Conservation (phyloP, 495 filamentous ascomycete species). For the Aspergillus hancockii region DNA sequence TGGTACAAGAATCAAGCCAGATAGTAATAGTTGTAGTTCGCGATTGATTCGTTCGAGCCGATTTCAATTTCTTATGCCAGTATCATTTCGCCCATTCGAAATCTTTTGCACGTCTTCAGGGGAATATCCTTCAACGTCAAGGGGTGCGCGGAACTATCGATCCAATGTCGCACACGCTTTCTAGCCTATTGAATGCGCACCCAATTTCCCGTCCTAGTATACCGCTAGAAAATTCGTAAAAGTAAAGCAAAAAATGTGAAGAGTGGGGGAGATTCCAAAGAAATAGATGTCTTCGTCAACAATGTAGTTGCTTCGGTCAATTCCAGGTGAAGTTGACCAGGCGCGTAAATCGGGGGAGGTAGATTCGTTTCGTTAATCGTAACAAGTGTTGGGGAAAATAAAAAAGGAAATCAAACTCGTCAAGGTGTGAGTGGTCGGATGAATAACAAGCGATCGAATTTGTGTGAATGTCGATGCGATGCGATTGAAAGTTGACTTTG, state of each 20-base stretch:
- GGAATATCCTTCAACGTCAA: constrained; percentile 12
- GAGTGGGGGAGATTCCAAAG: constrained; percentile 9
- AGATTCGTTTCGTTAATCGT: constrained; percentile 44
- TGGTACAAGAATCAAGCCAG: constrained; percentile 1
- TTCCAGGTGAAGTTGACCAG: constrained; percentile 16
- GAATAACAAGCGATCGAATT: constrained; percentile 25
- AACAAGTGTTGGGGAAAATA: constrained; percentile 28
- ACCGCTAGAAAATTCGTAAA: background rate
- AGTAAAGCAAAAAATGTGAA: background rate
- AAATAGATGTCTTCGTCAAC: constrained; percentile 21
- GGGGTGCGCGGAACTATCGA: constrained; percentile 8
- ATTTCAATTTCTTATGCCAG: constrained; percentile 27
- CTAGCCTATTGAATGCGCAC: constrained; percentile 10
- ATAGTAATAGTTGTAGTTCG: background rate
- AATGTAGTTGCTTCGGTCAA: constrained; percentile 15
- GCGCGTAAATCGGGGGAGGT: constrained; percentile 31
- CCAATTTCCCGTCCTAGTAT: constrained; percentile 12
- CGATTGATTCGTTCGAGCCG: constrained; percentile 10
- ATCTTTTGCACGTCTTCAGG: constrained; percentile 4
- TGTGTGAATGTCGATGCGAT: constrained; percentile 24
- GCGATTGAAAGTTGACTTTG: constrained; percentile 11
- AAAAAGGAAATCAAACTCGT: constrained; percentile 33
- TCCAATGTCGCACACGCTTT: constrained; percentile 6
- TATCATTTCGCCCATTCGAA: constrained; percentile 26
- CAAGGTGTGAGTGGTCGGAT: constrained; percentile 34